Conservation (phyloP, 768 basidiomycete genomes). For the Dentipellis sp. region DNA sequence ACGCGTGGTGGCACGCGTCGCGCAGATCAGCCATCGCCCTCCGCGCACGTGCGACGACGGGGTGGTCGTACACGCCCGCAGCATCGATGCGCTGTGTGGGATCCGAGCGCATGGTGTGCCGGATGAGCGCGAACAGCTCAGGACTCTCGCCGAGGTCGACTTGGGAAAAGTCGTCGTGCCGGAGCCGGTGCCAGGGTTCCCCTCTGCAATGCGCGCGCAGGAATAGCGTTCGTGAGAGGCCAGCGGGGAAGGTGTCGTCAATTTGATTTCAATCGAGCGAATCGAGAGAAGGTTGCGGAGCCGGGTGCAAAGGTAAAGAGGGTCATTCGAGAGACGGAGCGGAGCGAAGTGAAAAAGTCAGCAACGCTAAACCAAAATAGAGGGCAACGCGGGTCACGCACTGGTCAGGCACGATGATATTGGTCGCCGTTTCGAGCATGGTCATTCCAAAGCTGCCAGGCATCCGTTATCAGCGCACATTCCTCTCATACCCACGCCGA, state of each 20-base stretch:
- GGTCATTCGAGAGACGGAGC: neutral
- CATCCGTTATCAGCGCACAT: constrained; percentile 9
- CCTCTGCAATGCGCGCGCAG: constrained; percentile 44
- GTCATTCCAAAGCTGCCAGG: constrained; percentile 81
- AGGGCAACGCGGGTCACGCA: constrained; percentile 33
- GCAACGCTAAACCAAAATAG: neutral
- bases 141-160: constrained; percentile 57
- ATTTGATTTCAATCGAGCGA: neutral
- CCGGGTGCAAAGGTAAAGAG: neutral
- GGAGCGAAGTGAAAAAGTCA: neutral
- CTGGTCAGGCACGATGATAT: constrained; percentile 97
- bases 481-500: neutral
- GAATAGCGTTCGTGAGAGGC: neutral
- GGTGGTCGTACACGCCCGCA: constrained; percentile 48
- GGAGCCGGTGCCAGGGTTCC: constrained; percentile 86
- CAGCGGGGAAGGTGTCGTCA: neutral
- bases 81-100: constrained; percentile 51
- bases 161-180: constrained; percentile 86
- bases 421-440: constrained; percentile 89
- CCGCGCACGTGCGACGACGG: constrained; percentile 55
- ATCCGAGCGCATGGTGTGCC: constrained; percentile 69
- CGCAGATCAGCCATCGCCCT: constrained; percentile 40
- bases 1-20: constrained; percentile 29
- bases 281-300: neutral
- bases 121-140: constrained; percentile 59